phyloP scores from a whole-genome alignment of 2,329 filamentous ascomycete genomes.

The Dendryphion nanum region DNA sequence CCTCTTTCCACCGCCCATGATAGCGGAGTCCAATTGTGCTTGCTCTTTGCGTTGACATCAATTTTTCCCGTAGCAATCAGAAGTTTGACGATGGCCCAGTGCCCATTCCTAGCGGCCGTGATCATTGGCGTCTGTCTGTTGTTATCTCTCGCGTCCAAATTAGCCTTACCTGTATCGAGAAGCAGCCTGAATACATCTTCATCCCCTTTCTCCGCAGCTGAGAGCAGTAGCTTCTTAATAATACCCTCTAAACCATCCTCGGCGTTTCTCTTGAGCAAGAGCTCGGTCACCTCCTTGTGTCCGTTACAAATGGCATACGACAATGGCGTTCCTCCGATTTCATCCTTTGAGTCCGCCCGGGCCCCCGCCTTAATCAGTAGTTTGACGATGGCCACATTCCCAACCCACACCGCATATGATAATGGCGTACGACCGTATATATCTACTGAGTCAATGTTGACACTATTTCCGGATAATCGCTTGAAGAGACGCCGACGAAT shows the following conservation, averaged over 20 bases:
- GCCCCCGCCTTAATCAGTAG: no score
- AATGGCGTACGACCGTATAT: no score
- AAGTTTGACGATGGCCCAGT: slow-evolving; percentile 3
- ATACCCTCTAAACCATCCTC: slow-evolving; percentile 3
- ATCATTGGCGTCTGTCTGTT: slow-evolving; percentile 2
- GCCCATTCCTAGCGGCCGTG: background rate
- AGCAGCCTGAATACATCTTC: slow-evolving; percentile 7
- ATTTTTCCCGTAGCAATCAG: slow-evolving; percentile 3
- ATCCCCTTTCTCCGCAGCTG: slow-evolving; percentile 1
- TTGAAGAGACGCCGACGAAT: no score
- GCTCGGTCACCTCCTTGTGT: slow-evolving; percentile 1
- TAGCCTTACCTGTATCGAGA: slow-evolving; percentile 2
- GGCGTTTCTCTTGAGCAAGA: background rate
- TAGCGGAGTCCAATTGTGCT: background rate
- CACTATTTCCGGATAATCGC: no score
- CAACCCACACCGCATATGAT: no score
- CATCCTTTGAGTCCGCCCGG: no score
- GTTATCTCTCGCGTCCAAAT: slow-evolving; percentile 2
- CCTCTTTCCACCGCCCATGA: background rate
- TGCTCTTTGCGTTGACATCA: slow-evolving; percentile 1
- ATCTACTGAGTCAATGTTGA: no score
- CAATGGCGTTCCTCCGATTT: no score
- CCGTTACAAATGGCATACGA: background rate
- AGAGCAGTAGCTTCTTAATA: slow-evolving; percentile 2
- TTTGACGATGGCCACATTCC: no score